These are phyloP conservation scores for Recurvomyces mirabilis DNA, from an alignment of 495 filamentous ascomycete genomes.

Conservation along the genomic window DNA sequence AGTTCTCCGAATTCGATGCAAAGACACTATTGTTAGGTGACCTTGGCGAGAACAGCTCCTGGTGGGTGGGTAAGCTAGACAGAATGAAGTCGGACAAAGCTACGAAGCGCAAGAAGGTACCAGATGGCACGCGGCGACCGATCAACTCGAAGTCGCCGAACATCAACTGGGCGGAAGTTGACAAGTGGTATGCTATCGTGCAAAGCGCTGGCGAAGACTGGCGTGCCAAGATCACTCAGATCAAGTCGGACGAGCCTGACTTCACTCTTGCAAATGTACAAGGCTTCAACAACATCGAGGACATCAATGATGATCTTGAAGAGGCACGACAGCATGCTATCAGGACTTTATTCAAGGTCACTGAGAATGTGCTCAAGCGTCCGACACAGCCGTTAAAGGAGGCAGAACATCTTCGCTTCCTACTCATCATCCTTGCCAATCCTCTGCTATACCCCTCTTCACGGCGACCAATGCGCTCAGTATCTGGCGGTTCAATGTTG, in stretches of 20 bases:
- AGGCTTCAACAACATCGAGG: constrained; percentile 1
- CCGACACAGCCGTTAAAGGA: constrained; percentile 59
- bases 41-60: constrained; percentile 70
- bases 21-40: constrained; percentile 73
- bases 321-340: constrained; percentile 59
- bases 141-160: constrained; percentile 55
- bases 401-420: constrained; percentile 63
- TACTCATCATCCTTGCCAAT: constrained; percentile 77
- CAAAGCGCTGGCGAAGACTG: constrained; percentile 51
- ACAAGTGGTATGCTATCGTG: constrained; percentile 67
- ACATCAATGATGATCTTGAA: constrained; percentile 47
- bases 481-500: neutral
- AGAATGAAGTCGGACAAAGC: constrained; percentile 27
- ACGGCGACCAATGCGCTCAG: constrained; percentile 7
- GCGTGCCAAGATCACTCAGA: constrained; percentile 40
- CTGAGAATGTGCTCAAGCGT: constrained; percentile 74
- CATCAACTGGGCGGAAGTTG: constrained; percentile 64
- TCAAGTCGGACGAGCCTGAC: constrained; percentile 24
- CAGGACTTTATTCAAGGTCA: constrained; percentile 64
- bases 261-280: constrained; percentile 27
- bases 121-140: constrained; percentile 10
- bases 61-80: constrained; percentile 60
- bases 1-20: constrained; percentile 52
- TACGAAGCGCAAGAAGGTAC: constrained; percentile 18
- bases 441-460: constrained; percentile 50